These are phyloP conservation scores for Cladosporium sp. DNA, from an alignment of 2,329 filamentous ascomycete genomes.

Conservation along the genomic window DNA sequence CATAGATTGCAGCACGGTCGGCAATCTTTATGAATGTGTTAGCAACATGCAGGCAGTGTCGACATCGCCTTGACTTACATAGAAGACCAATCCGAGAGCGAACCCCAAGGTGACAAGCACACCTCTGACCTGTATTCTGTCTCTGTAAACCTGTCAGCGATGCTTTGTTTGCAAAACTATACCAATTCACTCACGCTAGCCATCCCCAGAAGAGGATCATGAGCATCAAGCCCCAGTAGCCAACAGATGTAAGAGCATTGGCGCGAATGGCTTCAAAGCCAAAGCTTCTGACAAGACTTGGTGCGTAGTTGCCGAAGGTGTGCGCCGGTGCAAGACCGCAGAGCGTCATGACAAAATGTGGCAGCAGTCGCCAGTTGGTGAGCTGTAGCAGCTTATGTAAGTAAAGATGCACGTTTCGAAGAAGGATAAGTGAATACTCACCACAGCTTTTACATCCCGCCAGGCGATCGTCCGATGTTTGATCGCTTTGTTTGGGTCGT, in stretches of 20 bases:
- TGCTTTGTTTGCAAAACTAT: too few species aligned
- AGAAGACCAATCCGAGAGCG: too few species aligned
- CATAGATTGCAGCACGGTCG: too few species aligned
- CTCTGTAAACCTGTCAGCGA: neutral
- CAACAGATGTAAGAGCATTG: slow-evolving; percentile 22
- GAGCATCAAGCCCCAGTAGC: slow-evolving; percentile 18
- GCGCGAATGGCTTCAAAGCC: slow-evolving; percentile 15
- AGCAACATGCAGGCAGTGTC: too few species aligned
- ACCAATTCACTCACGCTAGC: slow-evolving; percentile 7
- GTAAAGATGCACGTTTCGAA: neutral
- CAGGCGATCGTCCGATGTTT: slow-evolving; percentile 27
- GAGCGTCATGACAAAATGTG: slow-evolving; percentile 29
- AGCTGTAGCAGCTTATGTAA: slow-evolving; percentile 32
- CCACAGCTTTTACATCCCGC: slow-evolving; percentile 25
- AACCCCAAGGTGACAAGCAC: too few species aligned
- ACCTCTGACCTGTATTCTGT: neutral
- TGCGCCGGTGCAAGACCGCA: slow-evolving; percentile 27
- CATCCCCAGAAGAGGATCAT: slow-evolving; percentile 15
- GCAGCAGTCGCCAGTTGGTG: slow-evolving; percentile 29
- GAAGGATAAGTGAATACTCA: neutral
- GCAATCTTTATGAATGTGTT: too few species aligned
- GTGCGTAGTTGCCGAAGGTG: slow-evolving; percentile 29
- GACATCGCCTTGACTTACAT: too few species aligned
- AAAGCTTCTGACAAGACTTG: slow-evolving; percentile 26
- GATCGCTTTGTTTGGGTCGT: slow-evolving; percentile 25